Conservation (phyloP, 1,139 yeast genomes). For the Sugiyamaella neomexicana region DNA sequence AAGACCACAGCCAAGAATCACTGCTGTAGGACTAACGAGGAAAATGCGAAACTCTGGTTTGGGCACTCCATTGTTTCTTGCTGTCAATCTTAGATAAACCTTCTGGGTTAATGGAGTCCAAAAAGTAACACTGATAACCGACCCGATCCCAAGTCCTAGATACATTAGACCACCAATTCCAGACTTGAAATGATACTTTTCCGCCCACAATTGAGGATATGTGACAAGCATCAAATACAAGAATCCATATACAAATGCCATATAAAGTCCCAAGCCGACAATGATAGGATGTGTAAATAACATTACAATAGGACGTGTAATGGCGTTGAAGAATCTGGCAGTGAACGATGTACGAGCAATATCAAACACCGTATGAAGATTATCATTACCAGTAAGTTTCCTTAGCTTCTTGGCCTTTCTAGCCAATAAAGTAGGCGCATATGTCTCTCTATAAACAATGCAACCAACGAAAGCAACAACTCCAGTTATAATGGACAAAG, state of each 20-base stretch:
- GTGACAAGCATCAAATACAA: slow-evolving; percentile 61
- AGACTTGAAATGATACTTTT: slow-evolving; percentile 47
- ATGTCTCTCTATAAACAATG: slow-evolving; percentile 54
- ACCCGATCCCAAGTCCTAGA: slow-evolving; percentile 56
- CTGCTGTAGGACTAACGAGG: slow-evolving; percentile 46
- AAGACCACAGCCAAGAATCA: slow-evolving; percentile 53
- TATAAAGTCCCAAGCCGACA: slow-evolving; percentile 56
- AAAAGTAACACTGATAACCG: slow-evolving; percentile 46
- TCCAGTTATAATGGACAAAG: slow-evolving; percentile 57
- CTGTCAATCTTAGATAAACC: slow-evolving; percentile 43
- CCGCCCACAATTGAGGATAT: slow-evolving; percentile 54
- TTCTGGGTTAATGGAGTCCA: slow-evolving; percentile 49
- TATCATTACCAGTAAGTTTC: slow-evolving; percentile 54
- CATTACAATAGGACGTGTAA: slow-evolving; percentile 56
- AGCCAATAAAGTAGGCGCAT: slow-evolving; percentile 55
- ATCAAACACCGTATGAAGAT: slow-evolving; percentile 61
- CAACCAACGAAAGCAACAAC: slow-evolving; percentile 49
- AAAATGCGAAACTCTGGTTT: slow-evolving; percentile 60
- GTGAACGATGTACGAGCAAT: slow-evolving; percentile 35
- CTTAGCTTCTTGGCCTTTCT: slow-evolving; percentile 50
- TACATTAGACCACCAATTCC: slow-evolving; percentile 62
- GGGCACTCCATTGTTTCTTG: slow-evolving; percentile 50
- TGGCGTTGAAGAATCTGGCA: slow-evolving; percentile 32
- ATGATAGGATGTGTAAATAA: slow-evolving; percentile 62
- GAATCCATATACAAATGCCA: slow-evolving; percentile 66